Evolutionary conservation across 2,329 filamentous ascomycete genomes (phyloP).

Genomic region (Tympanopsis confertula): DNA sequence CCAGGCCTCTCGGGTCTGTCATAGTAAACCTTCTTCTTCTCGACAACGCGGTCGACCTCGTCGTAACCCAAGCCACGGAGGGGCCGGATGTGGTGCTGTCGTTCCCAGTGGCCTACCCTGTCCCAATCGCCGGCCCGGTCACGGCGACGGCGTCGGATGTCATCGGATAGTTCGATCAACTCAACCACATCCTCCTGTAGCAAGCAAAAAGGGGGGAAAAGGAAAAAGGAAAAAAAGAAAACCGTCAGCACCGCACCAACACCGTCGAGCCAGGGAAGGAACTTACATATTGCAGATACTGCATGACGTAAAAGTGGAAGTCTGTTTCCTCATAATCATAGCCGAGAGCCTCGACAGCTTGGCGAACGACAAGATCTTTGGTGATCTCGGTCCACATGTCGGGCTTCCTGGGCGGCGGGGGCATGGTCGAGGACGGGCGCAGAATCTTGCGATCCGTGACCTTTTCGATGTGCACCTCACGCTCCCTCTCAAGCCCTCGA

Average conservation of each 20-base stretch:
- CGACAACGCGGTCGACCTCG: not conserved
- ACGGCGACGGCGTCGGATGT: constrained; percentile 57
- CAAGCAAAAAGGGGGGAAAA: constrained; percentile 2
- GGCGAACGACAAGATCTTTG: constrained; percentile 75
- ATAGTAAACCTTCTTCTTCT: not conserved
- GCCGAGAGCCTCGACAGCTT: constrained; percentile 73
- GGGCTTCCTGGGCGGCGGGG: constrained; percentile 31
- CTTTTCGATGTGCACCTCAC: constrained; percentile 41
- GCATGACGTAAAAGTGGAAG: constrained; percentile 82
- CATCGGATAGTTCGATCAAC: constrained; percentile 71
- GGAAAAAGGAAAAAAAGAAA: constrained; percentile 1
- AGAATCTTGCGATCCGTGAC: constrained; percentile 37
- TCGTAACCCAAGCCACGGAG: not conserved
- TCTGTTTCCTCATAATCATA: constrained; percentile 89
- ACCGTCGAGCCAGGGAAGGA: not conserved
- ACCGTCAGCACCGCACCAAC: not conserved
- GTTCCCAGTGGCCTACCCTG: not conserved
- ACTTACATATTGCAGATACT: constrained; percentile 80
- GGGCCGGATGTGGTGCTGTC: not conserved
- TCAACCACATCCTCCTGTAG: constrained; percentile 73
- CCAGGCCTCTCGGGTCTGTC: not conserved
- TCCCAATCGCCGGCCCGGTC: constrained; percentile 33
- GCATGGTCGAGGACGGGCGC: constrained; percentile 20
- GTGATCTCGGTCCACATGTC: constrained; percentile 96
- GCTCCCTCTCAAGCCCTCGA: constrained; percentile 19